Percentiles rank a stretch among this genome's conserved stretches.
phyloP scores from a whole-genome alignment of 31 red algal genomes.

The Endocladia muricata region DNA sequence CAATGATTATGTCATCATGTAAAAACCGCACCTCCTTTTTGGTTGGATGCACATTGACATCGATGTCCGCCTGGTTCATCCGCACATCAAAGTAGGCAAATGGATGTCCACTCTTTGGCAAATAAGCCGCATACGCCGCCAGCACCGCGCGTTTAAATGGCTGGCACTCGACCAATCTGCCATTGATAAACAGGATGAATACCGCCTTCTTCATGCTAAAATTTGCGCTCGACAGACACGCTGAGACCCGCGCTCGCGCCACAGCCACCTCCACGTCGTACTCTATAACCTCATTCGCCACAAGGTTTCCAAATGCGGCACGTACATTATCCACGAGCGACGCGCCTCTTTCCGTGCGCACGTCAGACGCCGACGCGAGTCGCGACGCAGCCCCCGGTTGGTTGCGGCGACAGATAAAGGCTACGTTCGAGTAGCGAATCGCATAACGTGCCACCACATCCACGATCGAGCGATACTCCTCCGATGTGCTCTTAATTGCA shows the following conservation, averaged over 20 bases:
- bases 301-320: conserved; percentile 58
- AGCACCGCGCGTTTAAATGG: conserved; percentile 66
- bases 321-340: conserved; percentile 66
- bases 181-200: conserved; percentile 92
- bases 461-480: conserved; percentile 92
- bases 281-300: conserved; percentile 53
- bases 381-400: conserved; percentile 6
- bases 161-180: conserved; percentile 78
- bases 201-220: conserved; percentile 65
- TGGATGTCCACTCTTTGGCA: conserved; percentile 72
- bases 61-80: conserved; percentile 64
- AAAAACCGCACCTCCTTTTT: conserved; percentile 96
- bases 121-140: conserved; percentile 42
- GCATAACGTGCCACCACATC: conserved; percentile 79
- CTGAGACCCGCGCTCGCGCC: conserved; percentile 14
- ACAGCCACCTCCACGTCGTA: conserved; percentile 16
- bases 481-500: conserved; percentile 33
- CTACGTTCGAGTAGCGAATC: conserved; percentile 68
- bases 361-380: conserved; percentile 23
- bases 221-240: conserved; percentile 45
- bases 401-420: conserved; percentile 69
- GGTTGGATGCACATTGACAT: conserved; percentile 93
- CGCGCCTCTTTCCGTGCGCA: conserved; percentile 37
- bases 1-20: conserved; percentile 55
- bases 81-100: conserved; percentile 80